Base-by-base conservation (phyloP, 2,329 filamentous ascomycete species). In the Arachnomyces sp. region DNA sequence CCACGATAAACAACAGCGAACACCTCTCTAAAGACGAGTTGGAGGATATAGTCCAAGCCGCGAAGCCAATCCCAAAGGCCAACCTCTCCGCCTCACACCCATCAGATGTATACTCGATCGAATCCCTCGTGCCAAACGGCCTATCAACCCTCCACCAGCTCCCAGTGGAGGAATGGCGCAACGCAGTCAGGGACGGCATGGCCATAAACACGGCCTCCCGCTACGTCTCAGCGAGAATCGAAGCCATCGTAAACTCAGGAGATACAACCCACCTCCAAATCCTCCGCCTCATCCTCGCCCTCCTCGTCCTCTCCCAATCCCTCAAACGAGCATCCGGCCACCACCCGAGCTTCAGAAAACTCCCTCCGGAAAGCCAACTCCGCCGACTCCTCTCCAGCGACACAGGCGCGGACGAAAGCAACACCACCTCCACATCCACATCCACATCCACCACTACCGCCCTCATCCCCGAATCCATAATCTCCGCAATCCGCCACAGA, bases 91-190 rank as follows among this genome's bases (percentile, higher is more conserved):
- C 67, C 11, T 56, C 57, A 17, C 63, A 67, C 38, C 68, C 68
- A 7, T 54, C 58, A 2, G 61, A 70, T 21, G 67, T 71, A n/a
- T 72, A 72, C 50, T 48, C 63, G 3, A 46, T 71, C 41, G 60
- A 64, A 9, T 47, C 49, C 6, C 57, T 72, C 33, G 60, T 72
- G 7, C 65, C 66, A 3, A 60, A 57, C 35, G 63, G 66, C 32
- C 43, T 55, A 14, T 55, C 61, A 7, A 68, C 65, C 7, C 59
- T 72, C 21, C 57, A 57, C 28, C 56, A 62, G 33, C 57, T 72
- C 41, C 63, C 61, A n/a, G 51, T 69, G 13, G 57, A 61, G 33
- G 63, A 65, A 21, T 72, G 68, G 68, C 56, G 59, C 36, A 53
- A 65, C 18, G 56, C 60, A 21, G 56, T 67, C 11, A 50, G 54